Evolutionary conservation across 2,329 filamentous ascomycete genomes (phyloP).

Genomic region (Rhynchosporium graminicola): DNA sequence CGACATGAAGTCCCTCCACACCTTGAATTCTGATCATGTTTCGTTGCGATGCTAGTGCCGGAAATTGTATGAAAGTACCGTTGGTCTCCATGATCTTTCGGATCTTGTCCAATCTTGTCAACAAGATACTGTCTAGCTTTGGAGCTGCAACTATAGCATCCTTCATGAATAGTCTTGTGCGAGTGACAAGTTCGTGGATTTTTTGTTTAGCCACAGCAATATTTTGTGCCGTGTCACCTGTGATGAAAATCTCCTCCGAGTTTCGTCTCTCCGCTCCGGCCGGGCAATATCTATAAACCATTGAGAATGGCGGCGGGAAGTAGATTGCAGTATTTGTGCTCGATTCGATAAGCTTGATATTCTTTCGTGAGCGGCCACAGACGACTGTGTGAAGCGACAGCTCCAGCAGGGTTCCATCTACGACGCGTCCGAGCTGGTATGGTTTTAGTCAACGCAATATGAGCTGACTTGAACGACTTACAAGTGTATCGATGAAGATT

Average conservation of each 20-base stretch:
- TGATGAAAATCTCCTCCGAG: conserved; percentile 91
- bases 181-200: conserved; percentile 79
- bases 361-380: conserved; percentile 91
- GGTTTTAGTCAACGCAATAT: conserved; percentile 43
- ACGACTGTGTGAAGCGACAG: conserved; percentile 87
- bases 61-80: conserved; percentile 91
- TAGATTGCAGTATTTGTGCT: conserved; percentile 96
- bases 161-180: conserved; percentile 84
- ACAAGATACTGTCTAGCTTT: conserved; percentile 92
- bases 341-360: conserved; percentile 97
- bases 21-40: conserved; percentile 88
- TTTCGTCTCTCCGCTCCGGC: conserved; percentile 78
- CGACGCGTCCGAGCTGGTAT: conserved; percentile 65
- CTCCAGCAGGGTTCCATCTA: conserved; percentile 81
- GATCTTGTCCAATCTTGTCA: conserved; percentile 91
- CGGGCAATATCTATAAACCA: conserved; percentile 87
- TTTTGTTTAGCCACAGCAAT: conserved; percentile 90
- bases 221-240: conserved; percentile 80
- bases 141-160: conserved; percentile 85
- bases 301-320: conserved; percentile 91
- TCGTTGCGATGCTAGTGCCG: conserved; percentile 80
- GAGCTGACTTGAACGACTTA: conserved; percentile 23
- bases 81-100: conserved; percentile 97
- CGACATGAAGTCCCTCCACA: conserved; percentile 88
- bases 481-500: conserved; percentile 80